These are phyloP conservation scores for Plectranthus barbatus DNA, from an alignment of 257 asterid genomes.

Conservation along the genomic window DNA sequence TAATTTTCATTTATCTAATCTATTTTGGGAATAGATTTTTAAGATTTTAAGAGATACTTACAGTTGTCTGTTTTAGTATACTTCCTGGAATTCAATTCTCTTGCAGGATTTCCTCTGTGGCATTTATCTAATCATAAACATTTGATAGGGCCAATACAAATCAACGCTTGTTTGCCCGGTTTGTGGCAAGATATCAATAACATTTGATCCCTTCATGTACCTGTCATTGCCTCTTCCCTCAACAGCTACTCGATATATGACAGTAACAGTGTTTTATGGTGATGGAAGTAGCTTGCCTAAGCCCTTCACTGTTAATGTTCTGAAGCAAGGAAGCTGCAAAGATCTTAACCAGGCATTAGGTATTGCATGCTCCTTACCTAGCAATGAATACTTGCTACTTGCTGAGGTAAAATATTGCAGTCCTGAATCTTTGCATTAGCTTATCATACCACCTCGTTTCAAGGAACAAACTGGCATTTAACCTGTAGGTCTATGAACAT, in stretches of 20 bases:
- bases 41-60: not conserved
- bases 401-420: constrained; percentile 61
- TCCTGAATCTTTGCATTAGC: not conserved
- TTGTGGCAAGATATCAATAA: constrained; percentile 79
- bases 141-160: constrained; percentile 89
- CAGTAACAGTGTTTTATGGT: constrained; percentile 70
- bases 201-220: constrained; percentile 98
- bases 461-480: not conserved
- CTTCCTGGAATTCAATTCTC: not conserved
- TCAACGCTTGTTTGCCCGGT: constrained; percentile 88
- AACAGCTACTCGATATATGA: constrained; percentile 72
- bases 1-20: not conserved
- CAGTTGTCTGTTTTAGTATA: not conserved
- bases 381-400: constrained; percentile 75
- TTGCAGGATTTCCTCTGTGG: not conserved
- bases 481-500: constrained; percentile 71
- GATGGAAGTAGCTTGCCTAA: constrained; percentile 90
- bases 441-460: constrained; percentile 9
- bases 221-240: constrained; percentile 94
- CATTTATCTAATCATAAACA: constrained; percentile 5
- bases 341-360: constrained; percentile 73
- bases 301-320: constrained; percentile 75
- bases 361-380: constrained; percentile 53
- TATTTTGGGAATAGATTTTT: not conserved
- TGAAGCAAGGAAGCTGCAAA: constrained; percentile 73